These are phyloP conservation scores for Candida easanensis DNA, from an alignment of 805 yeast genomes.

Conservation along the genomic window DNA sequence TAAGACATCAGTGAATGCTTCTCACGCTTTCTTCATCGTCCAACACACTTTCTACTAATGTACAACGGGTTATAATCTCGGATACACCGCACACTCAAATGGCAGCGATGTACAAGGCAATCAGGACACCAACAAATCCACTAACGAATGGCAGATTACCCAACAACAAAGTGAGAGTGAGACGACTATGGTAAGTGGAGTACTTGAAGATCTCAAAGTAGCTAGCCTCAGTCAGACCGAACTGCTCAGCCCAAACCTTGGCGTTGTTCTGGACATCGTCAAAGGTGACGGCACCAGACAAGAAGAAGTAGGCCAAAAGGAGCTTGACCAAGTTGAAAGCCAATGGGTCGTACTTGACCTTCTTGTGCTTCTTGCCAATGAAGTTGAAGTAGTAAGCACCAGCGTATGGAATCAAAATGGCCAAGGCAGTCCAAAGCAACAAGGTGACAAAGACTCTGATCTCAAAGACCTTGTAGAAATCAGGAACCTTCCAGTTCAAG, in stretches of 20 bases:
- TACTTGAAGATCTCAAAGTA: constrained; percentile 18
- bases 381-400: constrained; percentile 31
- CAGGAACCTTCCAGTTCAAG: constrained; percentile 17
- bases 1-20: too few species aligned
- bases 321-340: constrained; percentile 48
- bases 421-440: constrained; percentile 24
- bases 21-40: neutral
- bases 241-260: constrained; percentile 29
- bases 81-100: too few species aligned
- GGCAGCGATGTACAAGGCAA: constrained; percentile 34
- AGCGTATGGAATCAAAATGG: constrained; percentile 23
- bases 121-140: constrained; percentile 28
- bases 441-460: constrained; percentile 10
- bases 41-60: neutral
- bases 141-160: constrained; percentile 34
- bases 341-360: constrained; percentile 52
- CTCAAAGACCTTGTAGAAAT: constrained; percentile 16
- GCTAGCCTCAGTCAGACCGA: constrained; percentile 22
- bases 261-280: constrained; percentile 29
- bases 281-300: constrained; percentile 26
- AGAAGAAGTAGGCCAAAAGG: constrained; percentile 38
- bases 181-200: constrained; percentile 23
- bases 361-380: constrained; percentile 25
- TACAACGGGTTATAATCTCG: neutral
- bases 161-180: constrained; percentile 28